Evolutionary conservation across 371 early-diverging fungal species (phyloP), one percentile per base, ranked within the genome.

Genomic region (Saksenaea oblongispora): DNA sequence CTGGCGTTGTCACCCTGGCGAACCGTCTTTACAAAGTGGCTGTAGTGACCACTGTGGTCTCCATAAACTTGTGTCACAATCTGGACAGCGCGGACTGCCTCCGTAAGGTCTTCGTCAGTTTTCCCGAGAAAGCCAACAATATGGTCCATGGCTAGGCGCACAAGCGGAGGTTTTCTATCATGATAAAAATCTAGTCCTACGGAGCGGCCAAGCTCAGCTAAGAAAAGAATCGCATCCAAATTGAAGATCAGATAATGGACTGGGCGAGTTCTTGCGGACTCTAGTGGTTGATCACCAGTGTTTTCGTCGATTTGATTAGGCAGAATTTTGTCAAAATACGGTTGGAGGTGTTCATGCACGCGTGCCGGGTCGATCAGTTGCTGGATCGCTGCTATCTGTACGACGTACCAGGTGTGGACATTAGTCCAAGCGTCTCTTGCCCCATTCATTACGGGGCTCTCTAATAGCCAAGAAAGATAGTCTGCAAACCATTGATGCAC

Each of bases 171-270:
- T 15, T 55, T 34, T 7, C 31, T 31, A 31, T 37, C 9, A 8
- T 36, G 51, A 28, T 66, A 69, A 35, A 61, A 34, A 31, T 72
- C 44, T 5, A 69, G 24, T 0, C 66, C 71, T 1, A 64, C 34
- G 0, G 70, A 61, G 1, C 54, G 27, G 10, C 57, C 59, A 10
- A 41, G 34, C 34, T 73, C 72, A 1, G 74, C 66, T 3, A 82
- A 42, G 47, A 54, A 74, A 1, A 69, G 13, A 17, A 75, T 64
- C 0, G 79, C 82, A 15, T 75, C 66, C 59, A 82, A 51, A 53
- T 82, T 82, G 47, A 82, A 82, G 1, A 61, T 69, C 1, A 79
- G 57, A 42, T 82, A 82, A 37, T 82, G 78, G 34, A 73, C 75
- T 0, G 78, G 78, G 11, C 60, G 42, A 3, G 79, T 62, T 31